Base-by-base conservation (phyloP, 2,329 filamentous ascomycete species). In the Scedosporium apiospermum region DNA sequence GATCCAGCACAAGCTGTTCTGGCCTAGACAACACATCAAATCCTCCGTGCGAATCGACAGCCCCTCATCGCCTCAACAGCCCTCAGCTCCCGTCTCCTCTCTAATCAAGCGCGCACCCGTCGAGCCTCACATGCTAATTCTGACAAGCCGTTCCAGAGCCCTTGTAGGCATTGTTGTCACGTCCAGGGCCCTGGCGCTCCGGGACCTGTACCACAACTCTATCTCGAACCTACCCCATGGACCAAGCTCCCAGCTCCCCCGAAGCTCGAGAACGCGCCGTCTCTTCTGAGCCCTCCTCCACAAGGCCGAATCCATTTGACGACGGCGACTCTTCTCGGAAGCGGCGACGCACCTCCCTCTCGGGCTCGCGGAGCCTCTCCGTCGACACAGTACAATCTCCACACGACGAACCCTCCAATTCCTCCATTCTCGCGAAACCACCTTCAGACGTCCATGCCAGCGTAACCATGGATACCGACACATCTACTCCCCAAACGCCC, bases 301-400 rank as follows among this genome's bases (percentile, higher is more conserved):
- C 81, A 67, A 81, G 85, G 65, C 83, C 82, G 61, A 87, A 88
- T 66, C 85, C 85, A 49, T 88, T 87, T 71, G 80, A 86, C 74
- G 83, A 86, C 73, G 76, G 74, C 70, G 81, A 84, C 66, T 77
- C 80, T 51, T 78, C 84, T 63, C 78, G 85, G 66, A 88, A 88
- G 72, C 82, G 85, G 61, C 84, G 82, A 65, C 81, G 85, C 67
- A 85, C 84, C 34, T 87, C 84, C 14, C 74, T 79, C 60, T 80
- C 80, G 63, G 78, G 76, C 63, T 86, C 84, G 27, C 78, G 80
- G 64, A 82, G 80, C 68, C 75, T 75, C 64, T 85, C 84, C 21
- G 73, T 78, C 67, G 80, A 83, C 63, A 75, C 75, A 30, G 67
- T 69, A 62, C 70, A 70, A 57, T 71, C 71, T 21, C 71, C 72